These are phyloP conservation scores for Vanderwaltozyma verrucispora DNA, from an alignment of 805 yeast species.

Conservation along the genomic window DNA sequence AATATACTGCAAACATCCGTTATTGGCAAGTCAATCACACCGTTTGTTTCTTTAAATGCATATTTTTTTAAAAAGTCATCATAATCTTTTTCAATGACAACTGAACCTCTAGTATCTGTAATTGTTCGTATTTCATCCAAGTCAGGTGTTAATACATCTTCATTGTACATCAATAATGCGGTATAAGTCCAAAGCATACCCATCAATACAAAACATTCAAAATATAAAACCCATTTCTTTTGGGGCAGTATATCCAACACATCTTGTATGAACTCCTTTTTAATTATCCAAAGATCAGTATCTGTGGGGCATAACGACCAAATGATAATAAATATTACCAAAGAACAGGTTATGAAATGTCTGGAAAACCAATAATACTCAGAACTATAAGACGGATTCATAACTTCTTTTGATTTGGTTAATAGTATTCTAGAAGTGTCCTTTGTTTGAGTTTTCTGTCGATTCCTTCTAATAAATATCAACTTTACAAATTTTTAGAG, in stretches of 20 bases:
- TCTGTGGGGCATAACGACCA: slow-evolving; percentile 66
- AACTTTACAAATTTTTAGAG: too few relatives aligned
- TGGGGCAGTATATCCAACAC: slow-evolving; percentile 67
- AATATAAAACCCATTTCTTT: slow-evolving; percentile 80
- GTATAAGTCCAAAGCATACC: slow-evolving; percentile 63
- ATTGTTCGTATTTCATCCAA: slow-evolving; percentile 53
- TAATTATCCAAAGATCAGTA: slow-evolving; percentile 5
- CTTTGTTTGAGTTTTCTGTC: too few relatives aligned
- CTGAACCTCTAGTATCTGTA: slow-evolving; percentile 51
- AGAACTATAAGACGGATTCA: slow-evolving; percentile 2
- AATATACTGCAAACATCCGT: slow-evolving; percentile 56
- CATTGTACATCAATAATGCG: slow-evolving; percentile 59
- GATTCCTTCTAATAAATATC: too few relatives aligned
- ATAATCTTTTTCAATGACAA: slow-evolving; percentile 19
- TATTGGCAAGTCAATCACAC: slow-evolving; percentile 79
- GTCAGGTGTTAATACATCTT: slow-evolving; percentile 58
- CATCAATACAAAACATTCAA: slow-evolving; percentile 64
- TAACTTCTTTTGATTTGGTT: not conserved
- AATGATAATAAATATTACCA: slow-evolving; percentile 43
- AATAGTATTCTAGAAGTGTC: too few relatives aligned
- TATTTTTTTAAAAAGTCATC: slow-evolving; percentile 23
- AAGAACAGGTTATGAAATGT: slow-evolving; percentile 54
- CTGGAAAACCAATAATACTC: slow-evolving; percentile 87
- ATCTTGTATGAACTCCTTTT: slow-evolving; percentile 34
- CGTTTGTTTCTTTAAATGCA: slow-evolving; percentile 57